Evolutionary conservation across 192 early-diverging fungal species (phyloP).

Genomic region (Umbelopsis isabellina): DNA sequence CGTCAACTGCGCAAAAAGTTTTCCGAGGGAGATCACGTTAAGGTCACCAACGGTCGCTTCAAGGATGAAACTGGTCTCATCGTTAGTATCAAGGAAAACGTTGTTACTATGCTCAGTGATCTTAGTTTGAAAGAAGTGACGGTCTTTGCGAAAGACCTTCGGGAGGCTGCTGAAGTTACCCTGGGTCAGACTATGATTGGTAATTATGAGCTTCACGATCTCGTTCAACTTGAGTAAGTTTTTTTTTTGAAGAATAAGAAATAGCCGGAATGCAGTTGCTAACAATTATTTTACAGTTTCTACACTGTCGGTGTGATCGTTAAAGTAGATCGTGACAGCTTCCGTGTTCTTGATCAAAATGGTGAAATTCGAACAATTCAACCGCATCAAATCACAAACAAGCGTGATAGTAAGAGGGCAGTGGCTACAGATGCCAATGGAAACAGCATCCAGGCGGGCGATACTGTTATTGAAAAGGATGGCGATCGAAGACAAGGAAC

Average conservation of each 20-base stretch:
- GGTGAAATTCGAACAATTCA: slow-evolving; percentile 65
- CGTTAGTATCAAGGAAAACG: slow-evolving; percentile 77
- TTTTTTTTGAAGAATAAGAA: neutral
- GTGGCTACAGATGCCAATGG: slow-evolving; percentile 54
- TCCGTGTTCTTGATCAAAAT: slow-evolving; percentile 81
- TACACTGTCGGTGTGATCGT: slow-evolving; percentile 80
- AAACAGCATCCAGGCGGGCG: slow-evolving; percentile 65
- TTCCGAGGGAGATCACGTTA: slow-evolving; percentile 88
- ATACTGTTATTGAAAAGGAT: slow-evolving; percentile 72
- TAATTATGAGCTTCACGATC: slow-evolving; percentile 85
- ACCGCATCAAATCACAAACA: slow-evolving; percentile 72
- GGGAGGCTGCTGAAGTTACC: slow-evolving; percentile 74
- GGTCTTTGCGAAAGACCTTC: slow-evolving; percentile 90
- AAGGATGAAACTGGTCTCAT: slow-evolving; percentile 89
- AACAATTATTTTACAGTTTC: slow-evolving; percentile 45
- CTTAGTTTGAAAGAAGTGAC: slow-evolving; percentile 70
- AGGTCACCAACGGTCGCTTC: slow-evolving; percentile 86
- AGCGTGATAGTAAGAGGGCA: slow-evolving; percentile 62
- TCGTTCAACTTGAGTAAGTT: slow-evolving; percentile 78
- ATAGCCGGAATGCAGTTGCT: slow-evolving; percentile 6
- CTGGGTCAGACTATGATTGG: slow-evolving; percentile 58
- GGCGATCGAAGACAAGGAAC: slow-evolving; percentile 68
- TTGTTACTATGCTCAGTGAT: slow-evolving; percentile 81
- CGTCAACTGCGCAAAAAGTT: slow-evolving; percentile 91
- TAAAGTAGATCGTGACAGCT: slow-evolving; percentile 74